These are phyloP conservation scores for Paramecium tetraurelia DNA, from an alignment of 73 alveolate species.

Conservation along the genomic window DNA sequence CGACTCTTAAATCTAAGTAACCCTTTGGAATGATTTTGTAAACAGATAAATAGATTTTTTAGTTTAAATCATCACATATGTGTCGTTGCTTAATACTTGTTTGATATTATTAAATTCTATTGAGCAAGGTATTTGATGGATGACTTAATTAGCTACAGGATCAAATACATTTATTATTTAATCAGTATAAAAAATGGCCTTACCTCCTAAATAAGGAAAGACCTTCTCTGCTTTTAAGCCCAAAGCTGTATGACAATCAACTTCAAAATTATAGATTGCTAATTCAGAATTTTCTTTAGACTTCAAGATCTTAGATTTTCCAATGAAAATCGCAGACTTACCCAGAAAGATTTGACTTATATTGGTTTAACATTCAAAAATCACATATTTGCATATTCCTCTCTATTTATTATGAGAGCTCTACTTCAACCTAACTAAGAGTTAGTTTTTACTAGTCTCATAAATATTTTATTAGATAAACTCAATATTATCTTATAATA, in stretches of 20 bases:
- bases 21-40: slow-evolving; percentile 81
- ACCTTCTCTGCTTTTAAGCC: background rate
- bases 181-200: background rate
- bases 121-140: background rate
- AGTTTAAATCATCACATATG: slow-evolving; percentile 80
- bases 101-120: slow-evolving; percentile 6
- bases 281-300: slow-evolving; percentile 49
- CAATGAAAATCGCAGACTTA: slow-evolving; percentile 53
- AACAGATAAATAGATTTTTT: slow-evolving; percentile 76
- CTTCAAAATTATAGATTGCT: slow-evolving; percentile 58
- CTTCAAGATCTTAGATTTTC: slow-evolving; percentile 52
- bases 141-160: background rate
- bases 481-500: slow-evolving; percentile 65
- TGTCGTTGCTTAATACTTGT: background rate
- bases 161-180: background rate
- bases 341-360: slow-evolving; percentile 28
- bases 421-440: slow-evolving; percentile 34
- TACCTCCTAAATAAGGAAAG: slow-evolving; percentile 10
- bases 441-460: slow-evolving; percentile 27
- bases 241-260: background rate
- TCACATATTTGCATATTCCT: background rate
- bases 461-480: slow-evolving; percentile 64
- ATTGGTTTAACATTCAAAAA: background rate
- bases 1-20: slow-evolving; percentile 78
- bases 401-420: slow-evolving; percentile 12